Conservation (phyloP, 2,329 filamentous ascomycete species). For the Fusarium sp. region DNA sequence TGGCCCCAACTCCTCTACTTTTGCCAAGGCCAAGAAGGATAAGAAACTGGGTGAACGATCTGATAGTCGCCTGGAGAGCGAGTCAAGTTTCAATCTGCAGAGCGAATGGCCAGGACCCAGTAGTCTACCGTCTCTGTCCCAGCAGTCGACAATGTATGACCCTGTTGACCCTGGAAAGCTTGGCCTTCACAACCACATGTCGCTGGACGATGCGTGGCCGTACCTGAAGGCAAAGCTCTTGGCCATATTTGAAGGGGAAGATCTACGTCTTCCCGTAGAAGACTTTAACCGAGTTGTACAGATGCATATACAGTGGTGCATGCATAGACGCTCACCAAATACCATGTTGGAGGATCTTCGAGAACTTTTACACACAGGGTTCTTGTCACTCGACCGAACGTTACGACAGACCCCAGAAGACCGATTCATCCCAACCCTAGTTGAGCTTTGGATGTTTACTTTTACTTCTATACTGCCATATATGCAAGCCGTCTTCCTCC, state of each 20-base stretch:
- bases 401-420: constrained; percentile 84
- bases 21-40: constrained; percentile 87
- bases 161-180: constrained; percentile 66
- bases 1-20: constrained; percentile 71
- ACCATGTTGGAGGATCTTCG: constrained; percentile 80
- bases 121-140: constrained; percentile 60
- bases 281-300: constrained; percentile 85
- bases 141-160: constrained; percentile 62
- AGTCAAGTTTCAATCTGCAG: constrained; percentile 56
- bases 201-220: constrained; percentile 84
- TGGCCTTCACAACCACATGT: constrained; percentile 74
- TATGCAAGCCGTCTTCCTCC: constrained; percentile 94
- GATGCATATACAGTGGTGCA: constrained; percentile 81
- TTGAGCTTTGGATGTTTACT: constrained; percentile 93
- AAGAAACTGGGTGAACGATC: constrained; percentile 81
- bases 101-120: constrained; percentile 66
- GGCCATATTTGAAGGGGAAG: constrained; percentile 84
- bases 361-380: constrained; percentile 83
- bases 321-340: constrained; percentile 77
- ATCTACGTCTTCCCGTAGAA: constrained; percentile 82
- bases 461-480: constrained; percentile 93
- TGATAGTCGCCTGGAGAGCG: constrained; percentile 63
- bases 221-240: constrained; percentile 80
- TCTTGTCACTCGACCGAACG: constrained; percentile 85
- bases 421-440: constrained; percentile 86